These are phyloP conservation scores for Croton setiger DNA, from an alignment of 441 rosid genomes.

Conservation along the genomic window DNA sequence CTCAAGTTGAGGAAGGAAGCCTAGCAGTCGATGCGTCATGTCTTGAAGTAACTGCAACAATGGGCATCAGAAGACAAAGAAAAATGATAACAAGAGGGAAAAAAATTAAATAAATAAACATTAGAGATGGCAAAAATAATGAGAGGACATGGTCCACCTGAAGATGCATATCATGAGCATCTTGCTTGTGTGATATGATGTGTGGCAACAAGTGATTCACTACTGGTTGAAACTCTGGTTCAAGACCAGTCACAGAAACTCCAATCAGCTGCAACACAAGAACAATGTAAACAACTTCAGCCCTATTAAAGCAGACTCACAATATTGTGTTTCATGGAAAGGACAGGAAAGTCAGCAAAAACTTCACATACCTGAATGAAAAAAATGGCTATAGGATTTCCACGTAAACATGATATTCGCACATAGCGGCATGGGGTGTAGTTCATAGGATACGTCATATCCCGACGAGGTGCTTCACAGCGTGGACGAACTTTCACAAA, in stretches of 20 bases:
- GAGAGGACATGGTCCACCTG: conserved; percentile 46
- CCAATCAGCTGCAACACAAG: conserved; percentile 65
- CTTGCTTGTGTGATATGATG: conserved; percentile 70
- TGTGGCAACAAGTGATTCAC: conserved; percentile 72
- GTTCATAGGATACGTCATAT: conserved; percentile 73
- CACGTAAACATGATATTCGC: conserved; percentile 80
- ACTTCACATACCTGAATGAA: conserved; percentile 63
- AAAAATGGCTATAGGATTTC: conserved; percentile 85
- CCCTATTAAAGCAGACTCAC: conserved; percentile 14
- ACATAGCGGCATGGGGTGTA: conserved; percentile 83
- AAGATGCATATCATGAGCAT: conserved; percentile 73
- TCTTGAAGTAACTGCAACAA: conserved; percentile 79
- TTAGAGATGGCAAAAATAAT: conserved; percentile 12
- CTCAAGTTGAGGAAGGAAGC: conserved; percentile 90
- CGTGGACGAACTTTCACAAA: conserved; percentile 83
- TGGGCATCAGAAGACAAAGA: conserved; percentile 37
- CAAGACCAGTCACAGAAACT: conserved; percentile 67
- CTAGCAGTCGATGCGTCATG: conserved; percentile 58
- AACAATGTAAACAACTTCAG: conserved; percentile 18
- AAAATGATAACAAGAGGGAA: conserved; percentile 19
- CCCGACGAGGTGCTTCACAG: conserved; percentile 93
- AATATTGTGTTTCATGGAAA: not conserved
- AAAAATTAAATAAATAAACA: not conserved
- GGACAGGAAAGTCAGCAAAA: not conserved
- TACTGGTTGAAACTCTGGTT: conserved; percentile 89